These are phyloP conservation scores for Suhomyces sp. DNA, from an alignment of 805 yeast genomes.

Conservation along the genomic window DNA sequence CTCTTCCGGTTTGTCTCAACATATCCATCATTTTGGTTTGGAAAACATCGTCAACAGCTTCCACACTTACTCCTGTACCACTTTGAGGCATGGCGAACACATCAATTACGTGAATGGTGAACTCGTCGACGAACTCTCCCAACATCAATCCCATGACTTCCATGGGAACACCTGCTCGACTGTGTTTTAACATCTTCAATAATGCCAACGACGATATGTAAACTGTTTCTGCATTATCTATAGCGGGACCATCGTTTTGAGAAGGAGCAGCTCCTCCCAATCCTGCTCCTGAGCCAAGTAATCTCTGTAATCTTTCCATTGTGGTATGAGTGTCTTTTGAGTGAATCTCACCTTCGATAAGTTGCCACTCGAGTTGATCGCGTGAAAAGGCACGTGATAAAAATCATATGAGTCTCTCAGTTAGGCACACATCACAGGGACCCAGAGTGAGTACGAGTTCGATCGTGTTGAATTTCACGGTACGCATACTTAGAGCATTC, in stretches of 20 bases:
- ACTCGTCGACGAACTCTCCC: slow-evolving; percentile 96
- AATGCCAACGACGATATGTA: slow-evolving; percentile 94
- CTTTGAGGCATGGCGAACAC: slow-evolving; percentile 99
- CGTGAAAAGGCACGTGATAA: neutral
- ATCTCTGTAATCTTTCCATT: slow-evolving; percentile 51
- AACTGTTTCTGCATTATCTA: slow-evolving; percentile 94
- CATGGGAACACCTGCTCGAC: slow-evolving; percentile 84
- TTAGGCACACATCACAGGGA: no score
- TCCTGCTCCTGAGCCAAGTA: slow-evolving; percentile 46
- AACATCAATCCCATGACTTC: slow-evolving; percentile 95
- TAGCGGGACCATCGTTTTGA: slow-evolving; percentile 67
- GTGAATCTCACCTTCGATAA: neutral
- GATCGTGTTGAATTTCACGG: no score
- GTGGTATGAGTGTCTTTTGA: neutral
- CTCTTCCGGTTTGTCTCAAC: slow-evolving; percentile 98
- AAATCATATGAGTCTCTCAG: no score
- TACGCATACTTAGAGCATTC: no score
- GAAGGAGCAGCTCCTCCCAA: slow-evolving; percentile 44
- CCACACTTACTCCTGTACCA: slow-evolving; percentile 97
- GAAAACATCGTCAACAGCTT: slow-evolving; percentile 98
- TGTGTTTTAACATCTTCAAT: slow-evolving; percentile 95
- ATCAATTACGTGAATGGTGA: slow-evolving; percentile 94
- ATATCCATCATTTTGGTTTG: slow-evolving; percentile 99
- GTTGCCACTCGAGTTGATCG: neutral
- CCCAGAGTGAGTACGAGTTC: no score